Conservation (phyloP, 768 basidiomycete species). For the Mycena metata region DNA sequence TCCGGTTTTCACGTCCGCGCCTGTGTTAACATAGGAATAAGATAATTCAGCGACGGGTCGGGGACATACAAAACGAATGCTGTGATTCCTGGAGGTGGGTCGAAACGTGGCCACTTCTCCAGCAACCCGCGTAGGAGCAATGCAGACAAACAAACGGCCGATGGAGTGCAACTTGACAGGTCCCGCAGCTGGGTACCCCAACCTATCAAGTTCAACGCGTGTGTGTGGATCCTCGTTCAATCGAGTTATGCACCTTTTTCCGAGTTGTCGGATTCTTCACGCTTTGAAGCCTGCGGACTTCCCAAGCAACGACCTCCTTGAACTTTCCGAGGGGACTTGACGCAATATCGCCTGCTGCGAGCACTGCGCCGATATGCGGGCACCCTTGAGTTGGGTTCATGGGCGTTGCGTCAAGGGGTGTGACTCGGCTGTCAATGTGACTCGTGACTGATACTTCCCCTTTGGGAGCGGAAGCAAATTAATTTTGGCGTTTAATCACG, state of each 20-base stretch:
- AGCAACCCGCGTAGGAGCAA: conserved; percentile 37
- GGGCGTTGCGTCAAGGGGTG: neutral
- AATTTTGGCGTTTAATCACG: too few species aligned
- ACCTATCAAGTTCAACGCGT: neutral
- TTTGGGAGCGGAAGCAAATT: too few species aligned
- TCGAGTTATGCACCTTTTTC: conserved; percentile 17
- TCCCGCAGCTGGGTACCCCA: conserved; percentile 24
- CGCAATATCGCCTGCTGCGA: conserved; percentile 14
- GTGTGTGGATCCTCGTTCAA: too few species aligned
- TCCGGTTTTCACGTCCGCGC: conserved; percentile 68
- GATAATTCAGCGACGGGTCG: neutral
- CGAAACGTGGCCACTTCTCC: conserved; percentile 31
- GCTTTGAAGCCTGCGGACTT: conserved; percentile 25
- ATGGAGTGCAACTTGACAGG: conserved; percentile 28
- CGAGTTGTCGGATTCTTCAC: conserved; percentile 30
- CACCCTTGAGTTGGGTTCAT: conserved; percentile 14
- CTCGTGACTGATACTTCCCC: too few species aligned
- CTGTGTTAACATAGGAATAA: conserved; percentile 47
- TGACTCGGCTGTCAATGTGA: neutral
- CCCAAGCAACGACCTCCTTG: conserved; percentile 29
- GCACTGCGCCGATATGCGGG: conserved; percentile 25
- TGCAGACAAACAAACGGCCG: conserved; percentile 36
- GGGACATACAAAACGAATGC: conserved; percentile 14
- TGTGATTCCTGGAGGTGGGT: conserved; percentile 29
- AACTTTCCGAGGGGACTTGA: conserved; percentile 23